Evolutionary conservation across 805 yeast species (phyloP), one percentile per base, ranked within the genome.

Genomic region (Wickerhamiella brachini): DNA sequence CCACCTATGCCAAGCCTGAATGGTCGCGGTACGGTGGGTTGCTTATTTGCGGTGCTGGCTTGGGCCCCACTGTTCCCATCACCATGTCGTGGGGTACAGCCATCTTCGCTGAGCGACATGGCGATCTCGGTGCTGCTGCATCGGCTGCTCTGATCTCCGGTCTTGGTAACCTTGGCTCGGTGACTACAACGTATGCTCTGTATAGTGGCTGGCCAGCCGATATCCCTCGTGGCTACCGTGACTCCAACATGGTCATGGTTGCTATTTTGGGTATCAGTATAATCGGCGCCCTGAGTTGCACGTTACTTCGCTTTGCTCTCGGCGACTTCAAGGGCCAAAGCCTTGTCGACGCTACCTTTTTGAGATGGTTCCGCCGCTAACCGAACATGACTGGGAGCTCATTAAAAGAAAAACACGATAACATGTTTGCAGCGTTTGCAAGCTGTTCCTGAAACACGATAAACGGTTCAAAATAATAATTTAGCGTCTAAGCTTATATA

Each of bases 51-150:
- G 95, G 95, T 0, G 83, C 81, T 57, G 95, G 95, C 0, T 72
- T 86, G 48, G 95, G 95, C 10, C 93, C 95, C 20, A 86, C 95
- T 0, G 94, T 85, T 13, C 95, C 95, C 24, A 85, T 83, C 39
- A 75, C 81, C 59, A 86, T 86, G 95, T 77, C 95, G 1, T 78
- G 85, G 83, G 67, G 88, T 0, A 79, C 89, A 0, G 89, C 83
- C 59, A 82, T 84, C 47, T 82, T 85, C 69, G 76, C 74, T 6
- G 72, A 76, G 10, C 71, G 76, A 46, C 81, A 86, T 61, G 94
- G 94, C 24, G 93, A 85, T 60, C 80, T 86, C 47, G 95, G 95
- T 7, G 72, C 80, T 53, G 95, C 95, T 2, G 87, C 83, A 31
- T 77, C 86, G 45, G 75, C 88, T 7, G 95, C 95, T 2, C 65